Conservation (phyloP, 345 rosid species). For the Xanthoceras sorbifolium region DNA sequence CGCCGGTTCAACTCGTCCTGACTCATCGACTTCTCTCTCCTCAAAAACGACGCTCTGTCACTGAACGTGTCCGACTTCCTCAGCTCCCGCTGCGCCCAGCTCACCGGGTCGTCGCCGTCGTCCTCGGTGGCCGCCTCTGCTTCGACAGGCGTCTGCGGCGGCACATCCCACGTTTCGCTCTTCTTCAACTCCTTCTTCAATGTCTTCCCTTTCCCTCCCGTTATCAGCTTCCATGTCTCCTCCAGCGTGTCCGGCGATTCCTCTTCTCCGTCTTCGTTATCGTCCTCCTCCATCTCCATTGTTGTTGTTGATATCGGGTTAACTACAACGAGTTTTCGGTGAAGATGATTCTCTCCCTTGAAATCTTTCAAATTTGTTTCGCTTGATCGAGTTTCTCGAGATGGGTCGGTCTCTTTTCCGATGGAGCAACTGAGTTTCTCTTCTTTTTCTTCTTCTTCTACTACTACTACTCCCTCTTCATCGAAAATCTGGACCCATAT, state of each 20-base stretch:
- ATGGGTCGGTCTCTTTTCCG: background rate
- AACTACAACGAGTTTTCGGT: too few relatives aligned
- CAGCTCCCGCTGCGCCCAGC: slow-evolving; percentile 30
- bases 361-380: background rate
- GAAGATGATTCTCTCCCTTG: too few relatives aligned
- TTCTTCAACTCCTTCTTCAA: slow-evolving; percentile 28
- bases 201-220: slow-evolving; percentile 33
- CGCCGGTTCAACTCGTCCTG: slow-evolving; percentile 48
- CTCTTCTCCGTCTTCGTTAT: too few relatives aligned
- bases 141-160: slow-evolving; percentile 22
- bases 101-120: slow-evolving; percentile 12
- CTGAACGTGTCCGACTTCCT: slow-evolving; percentile 43
- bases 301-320: background rate
- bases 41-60: slow-evolving; percentile 24
- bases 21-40: slow-evolving; percentile 41
- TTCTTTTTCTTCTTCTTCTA: slow-evolving; percentile 17
- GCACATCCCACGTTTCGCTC: slow-evolving; percentile 47
- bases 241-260: slow-evolving; percentile 41
- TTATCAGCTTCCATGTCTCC: slow-evolving; percentile 48
- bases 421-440: background rate
- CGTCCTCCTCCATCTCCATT: slow-evolving; percentile 15
- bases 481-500: background rate
- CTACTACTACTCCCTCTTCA: background rate
- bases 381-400: slow-evolving; percentile 1
- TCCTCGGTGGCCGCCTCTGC: background rate